Evolutionary conservation across 2,329 filamentous ascomycete species (phyloP), one percentile per base, ranked within the genome.

Genomic region (Pseudocercospora eumusae): DNA sequence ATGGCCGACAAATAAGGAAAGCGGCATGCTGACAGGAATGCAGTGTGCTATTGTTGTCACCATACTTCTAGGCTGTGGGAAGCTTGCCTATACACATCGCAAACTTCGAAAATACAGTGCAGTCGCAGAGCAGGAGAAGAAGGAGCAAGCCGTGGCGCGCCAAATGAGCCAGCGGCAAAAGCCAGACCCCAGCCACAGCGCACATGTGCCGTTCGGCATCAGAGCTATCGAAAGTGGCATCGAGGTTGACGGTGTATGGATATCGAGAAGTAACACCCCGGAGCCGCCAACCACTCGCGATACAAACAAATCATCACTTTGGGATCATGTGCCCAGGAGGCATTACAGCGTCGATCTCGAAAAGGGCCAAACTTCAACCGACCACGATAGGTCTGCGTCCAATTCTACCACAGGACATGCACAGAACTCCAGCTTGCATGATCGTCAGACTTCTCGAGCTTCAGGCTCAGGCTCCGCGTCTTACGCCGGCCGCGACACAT

Each of bases 141-240:
- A 64, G 56, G 70, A 70, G 59, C 69, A 72, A 59, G 65, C 67
- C 11, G 68, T 78, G 59, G 77, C 71, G 57, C 64, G 71, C 27
- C 66, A 69, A 60, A 70, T 72, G 66, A 73, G 71, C 63, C 70
- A 73, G 54, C 62, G 69, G 15, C 57, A 57, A n/a, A 57, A 47
- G 20, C 53, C 44, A 49, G 47, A 36, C n/a, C 42, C 33, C 33
- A 59, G 28, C 86, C 79, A 86, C 81, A 70, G 80, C 53, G 80
- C 85, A 56, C 88, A 91, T 9, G 85, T 96, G 36, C 92, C 92
- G 0, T 97, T 97, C 71, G 93, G 93, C 20, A 86, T 95, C 57
- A 87, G 90, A 68, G 93, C 93, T 6, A 85, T 97, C 52, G 88
- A 96, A 74, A 89, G 85, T 68, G 92, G 92, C 5, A 81, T 96